These are phyloP conservation scores for Rutstroemia sp. DNA, from an alignment of 2,329 filamentous ascomycete species.

Conservation along the genomic window DNA sequence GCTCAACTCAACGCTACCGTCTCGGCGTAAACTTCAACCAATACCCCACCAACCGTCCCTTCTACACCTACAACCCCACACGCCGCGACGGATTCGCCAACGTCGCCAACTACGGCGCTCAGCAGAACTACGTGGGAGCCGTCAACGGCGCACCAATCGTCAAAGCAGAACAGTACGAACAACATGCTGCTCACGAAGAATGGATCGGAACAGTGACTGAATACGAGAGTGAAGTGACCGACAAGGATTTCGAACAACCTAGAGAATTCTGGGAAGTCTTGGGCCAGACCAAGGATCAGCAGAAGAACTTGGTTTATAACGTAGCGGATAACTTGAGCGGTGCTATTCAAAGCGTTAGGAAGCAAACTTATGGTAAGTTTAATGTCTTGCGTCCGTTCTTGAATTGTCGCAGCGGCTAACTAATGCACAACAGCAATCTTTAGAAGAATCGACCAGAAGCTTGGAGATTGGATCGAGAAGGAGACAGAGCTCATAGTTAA, in stretches of 20 bases:
- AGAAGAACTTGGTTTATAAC: slow-evolving; percentile 20
- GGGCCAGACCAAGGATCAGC: neutral
- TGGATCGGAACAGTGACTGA: neutral
- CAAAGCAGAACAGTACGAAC: neutral
- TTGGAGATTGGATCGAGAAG: too few relatives aligned
- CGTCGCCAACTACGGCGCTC: neutral
- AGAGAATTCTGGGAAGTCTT: slow-evolving; percentile 28
- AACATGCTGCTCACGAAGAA: neutral
- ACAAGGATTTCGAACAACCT: slow-evolving; percentile 34
- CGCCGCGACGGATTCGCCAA: neutral
- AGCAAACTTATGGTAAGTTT: too few relatives aligned
- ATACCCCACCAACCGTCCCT: slow-evolving; percentile 12
- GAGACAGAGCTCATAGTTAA: too few relatives aligned
- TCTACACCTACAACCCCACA: slow-evolving; percentile 13
- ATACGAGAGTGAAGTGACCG: slow-evolving; percentile 20
- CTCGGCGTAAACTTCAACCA: slow-evolving; percentile 52
- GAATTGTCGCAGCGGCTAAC: too few relatives aligned
- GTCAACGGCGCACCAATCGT: neutral
- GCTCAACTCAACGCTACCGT: slow-evolving; percentile 48
- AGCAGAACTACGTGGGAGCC: neutral
- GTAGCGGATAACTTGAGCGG: slow-evolving; percentile 41
- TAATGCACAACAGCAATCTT: too few relatives aligned
- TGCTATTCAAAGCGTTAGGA: slow-evolving; percentile 24
- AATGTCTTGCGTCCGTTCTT: too few relatives aligned
- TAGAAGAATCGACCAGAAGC: too few relatives aligned